Conservation (phyloP, 164 flowering plant genomes). For the Umbilicus rupestris region DNA sequence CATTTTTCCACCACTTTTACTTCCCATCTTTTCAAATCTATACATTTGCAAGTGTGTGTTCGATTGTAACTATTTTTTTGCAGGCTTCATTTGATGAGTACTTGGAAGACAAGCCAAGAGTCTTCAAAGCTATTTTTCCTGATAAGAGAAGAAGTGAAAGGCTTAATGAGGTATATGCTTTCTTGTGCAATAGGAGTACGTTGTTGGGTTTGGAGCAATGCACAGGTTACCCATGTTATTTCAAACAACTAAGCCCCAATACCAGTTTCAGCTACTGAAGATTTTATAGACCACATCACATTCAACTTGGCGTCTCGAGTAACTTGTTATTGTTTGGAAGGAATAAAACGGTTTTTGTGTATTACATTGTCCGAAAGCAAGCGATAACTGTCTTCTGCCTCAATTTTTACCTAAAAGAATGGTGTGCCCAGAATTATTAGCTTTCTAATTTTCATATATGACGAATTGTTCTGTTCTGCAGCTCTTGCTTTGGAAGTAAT, state of each 20-base stretch:
- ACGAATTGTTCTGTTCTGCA: no score
- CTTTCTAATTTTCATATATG: no score
- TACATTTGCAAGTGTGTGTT: background rate
- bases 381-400: no score
- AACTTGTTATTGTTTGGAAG: no score
- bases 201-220: background rate
- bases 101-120: slow-evolving; percentile 55
- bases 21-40: slow-evolving; percentile 9
- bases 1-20: background rate
- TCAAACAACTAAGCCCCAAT: background rate
- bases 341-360: no score
- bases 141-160: slow-evolving; percentile 55
- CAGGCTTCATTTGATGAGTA: slow-evolving; percentile 81
- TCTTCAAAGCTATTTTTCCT: slow-evolving; percentile 73
- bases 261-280: background rate
- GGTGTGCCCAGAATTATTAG: no score
- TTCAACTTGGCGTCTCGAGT: no score
- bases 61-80: slow-evolving; percentile 1
- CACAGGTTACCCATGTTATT: background rate
- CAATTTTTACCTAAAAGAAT: no score
- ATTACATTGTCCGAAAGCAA: no score
- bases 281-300: background rate
- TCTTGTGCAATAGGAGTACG: background rate
- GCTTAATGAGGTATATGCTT: slow-evolving; percentile 42
- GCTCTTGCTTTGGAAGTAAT: no score